Base-by-base conservation (phyloP, 192 early-diverging fungal species). In the Ramicandelaber brevisporus region DNA sequence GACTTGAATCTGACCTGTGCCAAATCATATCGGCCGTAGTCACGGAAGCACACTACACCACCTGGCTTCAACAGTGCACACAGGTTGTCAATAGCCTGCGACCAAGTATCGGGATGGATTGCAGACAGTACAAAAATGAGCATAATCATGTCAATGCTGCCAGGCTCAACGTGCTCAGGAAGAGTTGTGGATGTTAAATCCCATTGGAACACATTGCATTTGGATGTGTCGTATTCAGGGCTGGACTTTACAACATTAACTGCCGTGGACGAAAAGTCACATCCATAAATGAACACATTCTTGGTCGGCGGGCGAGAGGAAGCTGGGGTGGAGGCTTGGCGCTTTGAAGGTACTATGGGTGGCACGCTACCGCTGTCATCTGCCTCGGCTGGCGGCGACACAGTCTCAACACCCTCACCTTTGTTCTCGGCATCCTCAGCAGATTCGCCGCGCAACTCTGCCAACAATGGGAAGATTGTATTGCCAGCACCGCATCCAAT, bases 41-140 rank as follows among this genome's bases (percentile, higher is more conserved):
- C 78, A 22, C 79, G 53, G 44, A 83, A 76, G 17, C 78, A 41
- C 8, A 79, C 34, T 6, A 75, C 31, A 3, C 79, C 79, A 19
- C 79, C 79, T 1, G 79, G 79, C 29, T 70, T 72, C 26, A 83
- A 46, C 37, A 71, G 39, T 22, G 55, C 36, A 23, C 48, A 57
- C 5, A 77, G 63, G 40, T 82, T 82, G 2, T 40, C 33, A 1
- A 63, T 55, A 0, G 74, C 74, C 22, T 58, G 57, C 14, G 33
- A 32, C 78, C 78, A 82, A 17, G 70, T 57, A 17, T 37, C 33
- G 40, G 76, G 64, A 31, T 80, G 64, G 11, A 83, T 41, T 2
- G 79, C 79, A 15, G 68, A 73, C 12, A 83, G 59, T 9, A 80
- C 74, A 56, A 83, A 83, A 29, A 83, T 64, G 49, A 75, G 78